These are phyloP conservation scores for Delitschia confertaspora DNA, from an alignment of 495 filamentous ascomycete genomes.

Conservation along the genomic window DNA sequence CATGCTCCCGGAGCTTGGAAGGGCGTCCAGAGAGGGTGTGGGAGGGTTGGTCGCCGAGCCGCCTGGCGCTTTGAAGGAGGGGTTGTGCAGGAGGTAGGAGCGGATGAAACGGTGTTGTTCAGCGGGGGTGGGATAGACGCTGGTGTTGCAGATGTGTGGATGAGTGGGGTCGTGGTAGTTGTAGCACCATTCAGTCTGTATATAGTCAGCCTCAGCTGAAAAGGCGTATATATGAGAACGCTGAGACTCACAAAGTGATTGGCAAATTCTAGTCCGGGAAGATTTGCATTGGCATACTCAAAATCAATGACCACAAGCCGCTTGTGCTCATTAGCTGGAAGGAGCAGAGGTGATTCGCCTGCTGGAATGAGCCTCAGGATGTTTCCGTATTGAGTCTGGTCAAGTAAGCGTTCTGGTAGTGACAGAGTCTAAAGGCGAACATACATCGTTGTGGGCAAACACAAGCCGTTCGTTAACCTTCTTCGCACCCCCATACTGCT, in stretches of 20 bases:
- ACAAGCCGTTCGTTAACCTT: conserved; percentile 67
- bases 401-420: not conserved
- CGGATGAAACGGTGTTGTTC: conserved; percentile 78
- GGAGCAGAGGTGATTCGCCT: conserved; percentile 76
- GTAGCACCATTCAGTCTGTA: conserved; percentile 85
- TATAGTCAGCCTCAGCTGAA: conserved; percentile 11
- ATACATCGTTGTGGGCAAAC: conserved; percentile 95
- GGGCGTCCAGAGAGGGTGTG: conserved; percentile 29
- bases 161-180: conserved; percentile 71
- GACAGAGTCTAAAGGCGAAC: conserved; percentile 28
- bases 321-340: conserved; percentile 85
- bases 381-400: conserved; percentile 94
- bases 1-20: conserved; percentile 24
- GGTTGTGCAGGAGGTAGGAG: conserved; percentile 72
- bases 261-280: conserved; percentile 82
- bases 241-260: conserved; percentile 73
- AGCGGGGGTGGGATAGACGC: conserved; percentile 63
- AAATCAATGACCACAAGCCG: conserved; percentile 97
- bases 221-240: conserved; percentile 1
- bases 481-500: conserved; percentile 57
- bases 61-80: conserved; percentile 31
- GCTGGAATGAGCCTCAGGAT: conserved; percentile 81
- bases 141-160: conserved; percentile 59
- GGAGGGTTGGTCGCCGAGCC: conserved; percentile 44
- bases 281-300: conserved; percentile 90